A percentile compares a stretch with the other conserved stretches of the same genome.
Conservation (phyloP, 352 stramenopile species). For the Phytopythium ostracodes region DNA sequence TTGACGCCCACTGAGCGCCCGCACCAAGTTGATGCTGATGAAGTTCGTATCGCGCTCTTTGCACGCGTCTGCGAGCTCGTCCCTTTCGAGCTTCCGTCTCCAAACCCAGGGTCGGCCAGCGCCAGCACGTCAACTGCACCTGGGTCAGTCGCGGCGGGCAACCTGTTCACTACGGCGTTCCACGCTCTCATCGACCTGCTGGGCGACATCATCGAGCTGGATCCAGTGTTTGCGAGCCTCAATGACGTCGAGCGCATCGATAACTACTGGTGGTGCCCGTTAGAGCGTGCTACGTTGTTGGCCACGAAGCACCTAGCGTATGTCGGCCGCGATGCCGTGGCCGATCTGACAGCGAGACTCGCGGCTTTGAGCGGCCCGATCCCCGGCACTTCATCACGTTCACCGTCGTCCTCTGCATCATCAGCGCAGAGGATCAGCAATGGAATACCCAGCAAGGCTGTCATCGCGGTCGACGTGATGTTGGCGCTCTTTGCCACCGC, state of each 20-base stretch:
- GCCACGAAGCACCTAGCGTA: constrained; percentile 38
- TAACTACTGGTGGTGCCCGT: constrained; percentile 26
- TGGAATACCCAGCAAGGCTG: background rate
- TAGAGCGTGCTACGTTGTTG: constrained; percentile 26
- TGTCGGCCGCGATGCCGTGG: constrained; percentile 16
- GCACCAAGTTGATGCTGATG: background rate
- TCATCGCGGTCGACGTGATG: constrained; percentile 33
- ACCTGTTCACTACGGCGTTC: constrained; percentile 35
- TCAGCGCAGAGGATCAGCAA: background rate
- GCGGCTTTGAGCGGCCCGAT: constrained; percentile 10
- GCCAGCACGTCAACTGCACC: background rate
- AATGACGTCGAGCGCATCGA: constrained; percentile 24
- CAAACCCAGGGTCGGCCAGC: no score
- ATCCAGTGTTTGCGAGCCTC: constrained; percentile 25
- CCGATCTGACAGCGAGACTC: constrained; percentile 7
- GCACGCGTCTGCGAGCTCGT: constrained; percentile 53
- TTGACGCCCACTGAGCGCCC: background rate
- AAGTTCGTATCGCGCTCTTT: constrained; percentile 47
- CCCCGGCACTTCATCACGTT: constrained; percentile 6
- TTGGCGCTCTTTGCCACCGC: constrained; percentile 38
- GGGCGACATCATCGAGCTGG: constrained; percentile 61
- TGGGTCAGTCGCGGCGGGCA: constrained; percentile 16
- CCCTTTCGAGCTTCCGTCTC: constrained; percentile 22
- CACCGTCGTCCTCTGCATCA: constrained; percentile 10
- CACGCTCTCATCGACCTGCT: constrained; percentile 54